phyloP scores from a whole-genome alignment of 257 asterid species.

The Solanum microdontum region DNA sequence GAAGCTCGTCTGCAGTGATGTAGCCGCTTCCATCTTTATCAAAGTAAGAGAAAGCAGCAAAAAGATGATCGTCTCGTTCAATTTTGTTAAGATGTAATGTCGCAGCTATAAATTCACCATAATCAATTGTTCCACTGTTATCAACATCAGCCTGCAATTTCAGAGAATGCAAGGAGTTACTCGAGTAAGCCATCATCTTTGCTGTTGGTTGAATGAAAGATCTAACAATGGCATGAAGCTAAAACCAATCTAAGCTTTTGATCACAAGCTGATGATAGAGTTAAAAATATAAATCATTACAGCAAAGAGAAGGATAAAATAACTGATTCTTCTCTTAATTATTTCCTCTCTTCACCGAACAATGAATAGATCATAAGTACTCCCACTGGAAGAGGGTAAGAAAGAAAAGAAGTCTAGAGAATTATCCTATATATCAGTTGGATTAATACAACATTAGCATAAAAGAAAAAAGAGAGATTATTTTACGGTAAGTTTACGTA shows the following conservation, averaged over 20 bases:
- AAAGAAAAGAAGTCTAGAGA: background rate
- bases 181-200: background rate
- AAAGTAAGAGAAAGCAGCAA: conserved; percentile 14
- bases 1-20: conserved; percentile 13
- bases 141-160: conserved; percentile 75
- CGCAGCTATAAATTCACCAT: conserved; percentile 84
- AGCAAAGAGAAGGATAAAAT: background rate
- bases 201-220: background rate
- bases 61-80: conserved; percentile 42
- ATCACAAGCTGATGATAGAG: background rate
- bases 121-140: conserved; percentile 82
- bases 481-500: background rate
- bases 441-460: background rate
- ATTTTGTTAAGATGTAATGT: conserved; percentile 74
- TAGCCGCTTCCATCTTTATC: conserved; percentile 17
- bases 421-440: background rate
- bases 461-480: background rate
- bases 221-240: background rate
- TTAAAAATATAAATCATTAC: background rate
- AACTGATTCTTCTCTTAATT: background rate
- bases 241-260: background rate
- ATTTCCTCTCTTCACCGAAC: background rate
- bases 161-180: conserved; percentile 4
- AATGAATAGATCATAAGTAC: background rate
- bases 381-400: background rate